Percentiles rank a stretch among this genome's conserved stretches.
Evolutionary conservation across 2,329 filamentous ascomycete genomes (phyloP).

Genomic region (Alternaria brassicicola): DNA sequence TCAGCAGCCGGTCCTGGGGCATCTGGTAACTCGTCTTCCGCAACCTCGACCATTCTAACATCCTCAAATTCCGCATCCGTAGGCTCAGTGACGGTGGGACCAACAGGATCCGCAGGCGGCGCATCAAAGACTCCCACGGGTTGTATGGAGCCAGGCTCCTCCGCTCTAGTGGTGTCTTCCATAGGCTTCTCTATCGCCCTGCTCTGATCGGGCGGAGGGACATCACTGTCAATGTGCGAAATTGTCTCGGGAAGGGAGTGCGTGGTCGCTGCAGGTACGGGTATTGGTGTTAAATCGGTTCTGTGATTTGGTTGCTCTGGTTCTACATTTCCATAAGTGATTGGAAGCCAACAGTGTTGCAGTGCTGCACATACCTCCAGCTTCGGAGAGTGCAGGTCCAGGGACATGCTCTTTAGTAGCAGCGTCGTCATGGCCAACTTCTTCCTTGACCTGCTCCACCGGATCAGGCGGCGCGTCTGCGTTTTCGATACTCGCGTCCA

Average conservation of each 20-base stretch:
- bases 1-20: slow-evolving; percentile 33
- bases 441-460: slow-evolving; percentile 9
- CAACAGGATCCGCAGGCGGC: slow-evolving; percentile 26
- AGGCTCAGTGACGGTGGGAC: slow-evolving; percentile 25
- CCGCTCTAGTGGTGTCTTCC: slow-evolving; percentile 23
- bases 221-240: slow-evolving; percentile 32
- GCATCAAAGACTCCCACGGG: slow-evolving; percentile 19
- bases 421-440: slow-evolving; percentile 5
- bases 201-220: slow-evolving; percentile 17
- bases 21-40: slow-evolving; percentile 23
- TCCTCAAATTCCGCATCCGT: slow-evolving; percentile 18
- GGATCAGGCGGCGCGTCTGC: slow-evolving; percentile 11
- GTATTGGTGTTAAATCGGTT: slow-evolving; percentile 5
- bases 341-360: neutral
- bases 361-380: slow-evolving; percentile 26
- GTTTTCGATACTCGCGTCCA: slow-evolving; percentile 3
- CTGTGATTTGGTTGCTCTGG: slow-evolving; percentile 5
- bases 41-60: slow-evolving; percentile 5
- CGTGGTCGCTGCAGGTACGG: slow-evolving; percentile 23
- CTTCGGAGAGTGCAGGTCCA: slow-evolving; percentile 26
- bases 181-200: slow-evolving; percentile 20
- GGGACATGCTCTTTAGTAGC: slow-evolving; percentile 1
- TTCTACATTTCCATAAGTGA: slow-evolving; percentile 18
- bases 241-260: slow-evolving; percentile 25
- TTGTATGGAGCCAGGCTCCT: slow-evolving; percentile 27